Conservation (phyloP, 139 green algal species). For the Yamagishiella unicocca region DNA sequence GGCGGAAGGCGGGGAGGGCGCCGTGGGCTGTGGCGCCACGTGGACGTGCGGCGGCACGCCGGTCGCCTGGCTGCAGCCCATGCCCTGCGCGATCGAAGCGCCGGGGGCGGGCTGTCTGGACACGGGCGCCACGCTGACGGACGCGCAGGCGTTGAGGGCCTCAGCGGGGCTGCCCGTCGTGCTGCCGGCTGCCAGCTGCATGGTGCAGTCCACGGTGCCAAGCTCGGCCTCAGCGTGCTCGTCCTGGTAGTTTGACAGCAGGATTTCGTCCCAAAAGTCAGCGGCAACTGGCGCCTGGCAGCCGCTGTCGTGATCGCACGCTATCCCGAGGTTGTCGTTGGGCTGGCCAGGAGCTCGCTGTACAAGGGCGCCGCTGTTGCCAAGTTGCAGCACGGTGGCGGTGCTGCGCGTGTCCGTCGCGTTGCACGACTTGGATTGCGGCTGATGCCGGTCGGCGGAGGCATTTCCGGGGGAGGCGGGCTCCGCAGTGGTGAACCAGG, state of each 20-base stretch:
- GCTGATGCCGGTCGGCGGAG: background rate
- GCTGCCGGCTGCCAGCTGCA: slow-evolving; percentile 5
- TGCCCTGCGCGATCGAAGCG: too few relatives aligned
- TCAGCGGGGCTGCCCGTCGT: background rate
- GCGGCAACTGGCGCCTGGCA: background rate
- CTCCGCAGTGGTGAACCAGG: background rate
- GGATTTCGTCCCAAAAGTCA: slow-evolving; percentile 4
- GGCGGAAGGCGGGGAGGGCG: too few relatives aligned
- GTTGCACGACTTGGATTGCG: background rate
- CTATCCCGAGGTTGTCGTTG: too few relatives aligned
- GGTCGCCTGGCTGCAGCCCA: too few relatives aligned
- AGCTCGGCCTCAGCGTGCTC: background rate
- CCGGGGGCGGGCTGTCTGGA: too few relatives aligned
- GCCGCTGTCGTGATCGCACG: too few relatives aligned
- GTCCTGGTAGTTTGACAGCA: background rate
- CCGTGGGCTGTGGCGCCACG: too few relatives aligned
- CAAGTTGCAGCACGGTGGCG: too few relatives aligned
- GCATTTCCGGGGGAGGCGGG: background rate
- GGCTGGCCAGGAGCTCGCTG: too few relatives aligned
- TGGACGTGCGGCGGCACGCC: too few relatives aligned
- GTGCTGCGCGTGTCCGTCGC: background rate
- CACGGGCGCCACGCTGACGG: background rate
- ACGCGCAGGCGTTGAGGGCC: background rate
- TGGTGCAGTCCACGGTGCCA: background rate
- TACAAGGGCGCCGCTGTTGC: too few relatives aligned